phyloP scores from a whole-genome alignment of 2,329 filamentous ascomycete genomes.

The Epichloe glyceriae region DNA sequence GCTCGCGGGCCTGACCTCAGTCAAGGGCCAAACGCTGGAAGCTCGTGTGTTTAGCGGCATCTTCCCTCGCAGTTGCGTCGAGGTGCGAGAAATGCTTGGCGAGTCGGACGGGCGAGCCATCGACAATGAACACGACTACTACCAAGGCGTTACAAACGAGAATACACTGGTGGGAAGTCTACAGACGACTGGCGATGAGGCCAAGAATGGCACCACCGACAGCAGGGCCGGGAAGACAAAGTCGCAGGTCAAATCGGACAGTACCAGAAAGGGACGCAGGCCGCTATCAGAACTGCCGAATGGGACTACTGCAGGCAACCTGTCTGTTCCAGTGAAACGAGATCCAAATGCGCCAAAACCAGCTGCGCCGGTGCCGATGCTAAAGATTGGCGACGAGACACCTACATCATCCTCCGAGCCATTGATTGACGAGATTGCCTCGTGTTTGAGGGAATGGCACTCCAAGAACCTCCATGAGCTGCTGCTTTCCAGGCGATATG shows the following conservation, averaged over 20 bases:
- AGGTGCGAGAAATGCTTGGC: slow-evolving; percentile 83
- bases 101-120: slow-evolving; percentile 48
- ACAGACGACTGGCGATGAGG: slow-evolving; percentile 33
- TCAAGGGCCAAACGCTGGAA: slow-evolving; percentile 86
- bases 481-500: slow-evolving; percentile 70
- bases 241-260: slow-evolving; percentile 16
- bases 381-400: slow-evolving; percentile 95
- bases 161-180: slow-evolving; percentile 14
- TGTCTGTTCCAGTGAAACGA: slow-evolving; percentile 38
- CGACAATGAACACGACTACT: slow-evolving; percentile 30
- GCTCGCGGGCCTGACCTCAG: slow-evolving; percentile 78
- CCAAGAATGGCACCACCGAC: slow-evolving; percentile 40
- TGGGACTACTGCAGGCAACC: slow-evolving; percentile 25
- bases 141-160: slow-evolving; percentile 18
- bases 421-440: slow-evolving; percentile 92
- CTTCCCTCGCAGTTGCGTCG: slow-evolving; percentile 87
- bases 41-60: slow-evolving; percentile 97
- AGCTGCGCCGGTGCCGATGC: slow-evolving; percentile 85
- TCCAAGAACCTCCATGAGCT: slow-evolving; percentile 92
- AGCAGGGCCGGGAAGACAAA: slow-evolving; percentile 24
- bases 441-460: slow-evolving; percentile 94
- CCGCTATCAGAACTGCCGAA: slow-evolving; percentile 26
- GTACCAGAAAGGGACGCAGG: slow-evolving; percentile 14
- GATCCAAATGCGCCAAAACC: slow-evolving; percentile 63
- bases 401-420: slow-evolving; percentile 81